Evolutionary conservation across 257 asterid genomes (phyloP).

Genomic region (Eustoma russellianum): DNA sequence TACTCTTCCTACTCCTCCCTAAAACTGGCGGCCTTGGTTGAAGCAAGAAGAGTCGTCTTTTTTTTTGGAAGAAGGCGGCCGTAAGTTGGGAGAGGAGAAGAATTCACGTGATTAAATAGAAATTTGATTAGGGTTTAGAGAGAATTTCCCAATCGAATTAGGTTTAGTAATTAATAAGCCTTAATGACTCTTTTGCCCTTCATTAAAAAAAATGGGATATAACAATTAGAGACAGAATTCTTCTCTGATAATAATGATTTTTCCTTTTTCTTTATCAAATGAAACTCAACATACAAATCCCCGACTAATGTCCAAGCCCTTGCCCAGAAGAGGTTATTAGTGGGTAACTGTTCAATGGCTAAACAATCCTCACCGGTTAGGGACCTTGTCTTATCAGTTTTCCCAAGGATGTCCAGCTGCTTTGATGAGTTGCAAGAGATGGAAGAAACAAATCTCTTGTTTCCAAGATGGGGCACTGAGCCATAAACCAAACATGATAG

Average conservation of each 20-base stretch:
- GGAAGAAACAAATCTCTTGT: constrained; percentile 66
- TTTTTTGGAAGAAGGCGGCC: too few species aligned
- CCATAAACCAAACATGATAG: constrained; percentile 87
- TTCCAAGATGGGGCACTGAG: constrained; percentile 68
- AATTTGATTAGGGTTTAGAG: too few species aligned
- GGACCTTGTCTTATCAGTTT: constrained; percentile 28
- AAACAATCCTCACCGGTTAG: constrained; percentile 22
- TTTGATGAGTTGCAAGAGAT: constrained; percentile 43
- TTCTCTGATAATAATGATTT: constrained; percentile 27
- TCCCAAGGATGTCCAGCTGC: constrained; percentile 25
- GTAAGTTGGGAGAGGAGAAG: too few species aligned
- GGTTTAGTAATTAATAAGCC: too few species aligned
- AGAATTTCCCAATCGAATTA: too few species aligned
- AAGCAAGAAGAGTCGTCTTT: too few species aligned
- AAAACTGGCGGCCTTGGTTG: too few species aligned
- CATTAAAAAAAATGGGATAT: too few species aligned
- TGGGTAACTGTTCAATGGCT: constrained; percentile 34
- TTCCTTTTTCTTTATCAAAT: constrained; percentile 51
- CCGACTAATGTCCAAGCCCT: constrained; percentile 92
- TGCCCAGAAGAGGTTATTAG: constrained; percentile 72
- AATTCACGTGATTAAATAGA: too few species aligned
- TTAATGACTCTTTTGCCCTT: too few species aligned
- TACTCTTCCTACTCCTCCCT: too few species aligned
- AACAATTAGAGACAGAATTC: constrained; percentile 34
- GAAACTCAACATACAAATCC: constrained; percentile 62